Evolutionary conservation across 176 grass and related monocot species (phyloP), one percentile per base, ranked within the genome.

Genomic region (Cenchrus americanus): DNA sequence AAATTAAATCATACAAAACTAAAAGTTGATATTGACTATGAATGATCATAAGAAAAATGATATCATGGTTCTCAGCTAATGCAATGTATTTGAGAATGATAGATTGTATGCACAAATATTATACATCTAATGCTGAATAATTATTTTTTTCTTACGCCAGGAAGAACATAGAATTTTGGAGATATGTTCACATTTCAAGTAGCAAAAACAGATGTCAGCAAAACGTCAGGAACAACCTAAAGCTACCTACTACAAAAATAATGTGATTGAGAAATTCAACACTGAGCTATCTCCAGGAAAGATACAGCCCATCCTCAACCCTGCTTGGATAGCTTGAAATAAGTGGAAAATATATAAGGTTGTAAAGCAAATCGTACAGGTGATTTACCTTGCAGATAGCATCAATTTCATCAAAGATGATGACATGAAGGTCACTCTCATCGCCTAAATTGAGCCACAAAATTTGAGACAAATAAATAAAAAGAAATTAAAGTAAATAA

Each of bases 341-440:
- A 77, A 53, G 8, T 44, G 57, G 12, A 58, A 57, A 66, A 48
- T 15, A 59, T 69, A 37, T 4, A 37, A 47, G 8, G 51, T 17
- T 46, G 77, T 50, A 12, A 72, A 69, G 52, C 6, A 81, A n/a
- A 65, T n/a, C 37, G 37, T 50, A 75, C 42, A 84, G 34, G 44
- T 11, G 51, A 73, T 59, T 5, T 26, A 85, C 87, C 82, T 89
- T 85, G 53, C 82, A 89, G 43, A 97, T 94, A 80, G 95, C 92
- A 88, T 97, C 95, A 80, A 94, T 97, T 94, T 97, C 95, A 91
- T 97, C 92, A 82, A 97, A 97, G 74, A 97, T 97, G 68, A 97
- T 94, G 76, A 97, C 95, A 55, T 97, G 95, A 40, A 97, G 92
- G 42, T 97, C 95, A 87, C 95, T 94, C 15, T 97, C 88, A 89